Evolutionary conservation across 345 rosid species (phyloP), one percentile per base, ranked within the genome.

Genomic region (Triadica sebifera): DNA sequence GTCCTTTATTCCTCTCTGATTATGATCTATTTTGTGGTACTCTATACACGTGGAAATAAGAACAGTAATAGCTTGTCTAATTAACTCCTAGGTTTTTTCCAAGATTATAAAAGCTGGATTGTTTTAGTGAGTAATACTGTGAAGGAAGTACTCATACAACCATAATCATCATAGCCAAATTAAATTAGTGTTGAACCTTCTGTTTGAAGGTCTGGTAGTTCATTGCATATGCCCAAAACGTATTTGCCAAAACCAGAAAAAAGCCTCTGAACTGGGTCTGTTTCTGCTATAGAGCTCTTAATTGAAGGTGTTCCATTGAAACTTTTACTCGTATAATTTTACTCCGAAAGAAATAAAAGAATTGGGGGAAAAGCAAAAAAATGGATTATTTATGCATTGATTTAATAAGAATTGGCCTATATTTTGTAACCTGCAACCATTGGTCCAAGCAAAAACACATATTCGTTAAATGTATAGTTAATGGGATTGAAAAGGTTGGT

Each of bases 1-100:
- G 64, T 78, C 62, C 71, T 75, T 58, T 25, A 64, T 71, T 29
- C 55, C 17, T 43, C 65, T 63, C 34, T 65, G 24, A 38, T 53
- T 60, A 60, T 67, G 29, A 66, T 47, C 3, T 8, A 6, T 45
- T 58, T 67, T 45, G 2, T 29, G 11, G 15, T 47, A 29, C 1
- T 46, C 16, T 7, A 8, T 45, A 12, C n/a, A 4, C 43, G 5
- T 15, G 43, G 45, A 60, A 52, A 59, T 52, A 41, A 8, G 59
- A 15, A 1, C 62, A 13, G 41, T 46, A 56, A 38, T 19, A 19
- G 5, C 19, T 34, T 50, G 46, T n/a, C 1, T 52, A 24, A 67
- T 13, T n/a, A 3, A 24, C 43, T 41, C 25, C 24, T 59, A 8
- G 25, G 25, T 11, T 19, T 3, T 69, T 37, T 38, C 29, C 49